Conservation (phyloP, 148 eudicot species). For the Oxyria digyna region DNA sequence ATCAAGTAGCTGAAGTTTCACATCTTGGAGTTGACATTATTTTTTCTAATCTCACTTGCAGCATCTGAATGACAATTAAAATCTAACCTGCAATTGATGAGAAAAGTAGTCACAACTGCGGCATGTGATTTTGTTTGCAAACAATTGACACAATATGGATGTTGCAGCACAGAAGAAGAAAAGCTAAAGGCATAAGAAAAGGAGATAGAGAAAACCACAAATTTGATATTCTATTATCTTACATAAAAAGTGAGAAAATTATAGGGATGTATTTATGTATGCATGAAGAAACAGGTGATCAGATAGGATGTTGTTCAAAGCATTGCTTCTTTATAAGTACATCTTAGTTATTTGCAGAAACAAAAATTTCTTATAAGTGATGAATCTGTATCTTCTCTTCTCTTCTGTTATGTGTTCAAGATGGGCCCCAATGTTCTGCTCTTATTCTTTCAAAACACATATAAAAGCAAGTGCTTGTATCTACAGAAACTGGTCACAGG, state of each 20-base stretch:
- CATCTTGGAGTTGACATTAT: not conserved
- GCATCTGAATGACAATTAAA: not conserved
- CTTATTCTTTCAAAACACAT: conserved; percentile 47
- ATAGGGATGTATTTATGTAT: conserved; percentile 21
- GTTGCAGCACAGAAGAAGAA: conserved; percentile 8
- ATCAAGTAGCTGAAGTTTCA: not conserved
- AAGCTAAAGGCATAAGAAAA: conserved; percentile 3
- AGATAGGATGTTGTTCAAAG: conserved; percentile 67
- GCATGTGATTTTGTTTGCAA: conserved; percentile 8
- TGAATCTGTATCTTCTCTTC: conserved; percentile 72
- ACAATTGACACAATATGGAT: too few relatives aligned
- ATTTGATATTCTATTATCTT: not conserved
- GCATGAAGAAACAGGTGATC: conserved; percentile 31
- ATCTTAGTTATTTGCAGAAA: conserved; percentile 28
- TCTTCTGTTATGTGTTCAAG: conserved; percentile 14
- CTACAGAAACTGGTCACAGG: conserved; percentile 36
- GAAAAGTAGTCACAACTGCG: conserved; percentile 2
- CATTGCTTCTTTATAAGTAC: conserved; percentile 24
- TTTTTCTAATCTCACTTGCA: not conserved
- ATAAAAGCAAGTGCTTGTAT: conserved; percentile 23
- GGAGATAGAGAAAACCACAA: not conserved
- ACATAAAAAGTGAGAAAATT: conserved; percentile 38
- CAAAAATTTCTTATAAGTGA: conserved; percentile 9
- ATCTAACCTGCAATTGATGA: not conserved
- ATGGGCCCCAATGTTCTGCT: conserved; percentile 38